phyloP scores from a whole-genome alignment of 164 flowering plant species.

The Liriodendron chinense region DNA sequence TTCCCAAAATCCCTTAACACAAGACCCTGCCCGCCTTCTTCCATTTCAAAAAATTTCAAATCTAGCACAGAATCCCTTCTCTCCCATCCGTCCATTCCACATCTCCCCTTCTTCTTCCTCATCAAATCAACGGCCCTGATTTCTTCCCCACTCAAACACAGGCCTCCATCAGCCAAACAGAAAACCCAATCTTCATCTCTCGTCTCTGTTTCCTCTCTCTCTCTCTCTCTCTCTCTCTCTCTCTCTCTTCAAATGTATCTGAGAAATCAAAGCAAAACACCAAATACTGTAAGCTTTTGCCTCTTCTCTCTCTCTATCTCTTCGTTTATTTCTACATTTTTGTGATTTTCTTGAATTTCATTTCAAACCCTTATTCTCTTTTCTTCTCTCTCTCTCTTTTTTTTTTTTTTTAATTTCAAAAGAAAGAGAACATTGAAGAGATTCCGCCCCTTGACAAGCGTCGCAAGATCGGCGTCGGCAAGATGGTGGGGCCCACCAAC shows the following conservation, averaged over 20 bases:
- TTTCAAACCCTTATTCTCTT: neutral
- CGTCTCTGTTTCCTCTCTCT: constrained; percentile 8
- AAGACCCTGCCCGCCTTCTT: no score
- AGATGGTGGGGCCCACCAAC: constrained; percentile 53
- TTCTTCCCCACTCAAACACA: constrained; percentile 37
- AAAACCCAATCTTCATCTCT: neutral
- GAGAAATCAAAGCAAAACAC: constrained; percentile 35
- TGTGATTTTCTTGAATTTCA: neutral
- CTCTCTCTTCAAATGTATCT: constrained; percentile 3
- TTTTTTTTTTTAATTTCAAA: constrained; percentile 8
- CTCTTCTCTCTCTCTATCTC: neutral
- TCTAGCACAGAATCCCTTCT: no score
- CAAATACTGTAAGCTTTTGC: constrained; percentile 24
- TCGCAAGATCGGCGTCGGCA: constrained; percentile 40
- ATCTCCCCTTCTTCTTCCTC: neutral
- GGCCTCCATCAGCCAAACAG: constrained; percentile 39
- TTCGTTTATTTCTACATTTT: neutral
- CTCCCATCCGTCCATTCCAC: neutral
- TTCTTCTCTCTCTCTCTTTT: constrained; percentile 1
- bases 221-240: neutral
- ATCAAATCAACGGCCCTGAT: constrained; percentile 52
- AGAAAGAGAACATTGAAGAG: constrained; percentile 48
- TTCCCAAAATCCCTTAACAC: no score
- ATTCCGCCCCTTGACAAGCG: constrained; percentile 51
- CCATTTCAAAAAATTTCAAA: no score